These are phyloP conservation scores for Baorangia bicolor DNA, from an alignment of 768 basidiomycete genomes.

Conservation along the genomic window DNA sequence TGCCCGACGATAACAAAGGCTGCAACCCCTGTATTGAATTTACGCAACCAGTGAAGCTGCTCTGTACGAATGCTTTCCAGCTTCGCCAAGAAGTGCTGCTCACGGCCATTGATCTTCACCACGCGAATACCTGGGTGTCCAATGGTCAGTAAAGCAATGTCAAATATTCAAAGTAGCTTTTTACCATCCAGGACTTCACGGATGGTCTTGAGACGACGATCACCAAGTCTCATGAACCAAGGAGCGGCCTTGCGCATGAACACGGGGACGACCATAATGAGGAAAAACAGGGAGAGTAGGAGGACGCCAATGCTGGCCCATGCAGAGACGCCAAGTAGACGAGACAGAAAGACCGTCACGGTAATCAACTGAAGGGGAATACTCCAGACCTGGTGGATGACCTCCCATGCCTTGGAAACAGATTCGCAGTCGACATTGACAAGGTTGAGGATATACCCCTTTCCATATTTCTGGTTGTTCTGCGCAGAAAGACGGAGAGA, in stretches of 20 bases:
- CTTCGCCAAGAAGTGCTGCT: slow-evolving; percentile 23
- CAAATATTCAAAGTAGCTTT: not conserved
- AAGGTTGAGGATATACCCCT: slow-evolving; percentile 30
- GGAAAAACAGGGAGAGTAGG: slow-evolving; percentile 21
- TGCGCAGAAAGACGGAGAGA: slow-evolving; percentile 28
- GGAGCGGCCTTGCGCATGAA: slow-evolving; percentile 34
- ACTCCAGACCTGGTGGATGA: slow-evolving; percentile 28
- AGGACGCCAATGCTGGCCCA: slow-evolving; percentile 32
- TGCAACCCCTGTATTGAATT: slow-evolving; percentile 24
- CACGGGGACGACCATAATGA: slow-evolving; percentile 31
- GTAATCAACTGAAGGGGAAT: slow-evolving; percentile 26
- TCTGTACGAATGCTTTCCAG: slow-evolving; percentile 23
- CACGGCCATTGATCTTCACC: slow-evolving; percentile 30
- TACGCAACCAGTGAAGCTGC: slow-evolving; percentile 26
- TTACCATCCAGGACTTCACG: slow-evolving; percentile 31
- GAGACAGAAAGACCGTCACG: slow-evolving; percentile 24
- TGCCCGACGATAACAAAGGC: slow-evolving; percentile 28
- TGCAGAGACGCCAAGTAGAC: slow-evolving; percentile 29
- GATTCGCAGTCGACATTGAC: slow-evolving; percentile 33
- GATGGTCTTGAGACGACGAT: slow-evolving; percentile 28
- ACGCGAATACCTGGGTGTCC: slow-evolving; percentile 22
- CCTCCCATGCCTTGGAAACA: slow-evolving; percentile 30
- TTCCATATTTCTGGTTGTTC: slow-evolving; percentile 26
- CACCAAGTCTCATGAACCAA: slow-evolving; percentile 28
- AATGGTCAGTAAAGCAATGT: not conserved